phyloP scores from a whole-genome alignment of 2,329 filamentous ascomycete genomes.

The Cadophora gregata region DNA sequence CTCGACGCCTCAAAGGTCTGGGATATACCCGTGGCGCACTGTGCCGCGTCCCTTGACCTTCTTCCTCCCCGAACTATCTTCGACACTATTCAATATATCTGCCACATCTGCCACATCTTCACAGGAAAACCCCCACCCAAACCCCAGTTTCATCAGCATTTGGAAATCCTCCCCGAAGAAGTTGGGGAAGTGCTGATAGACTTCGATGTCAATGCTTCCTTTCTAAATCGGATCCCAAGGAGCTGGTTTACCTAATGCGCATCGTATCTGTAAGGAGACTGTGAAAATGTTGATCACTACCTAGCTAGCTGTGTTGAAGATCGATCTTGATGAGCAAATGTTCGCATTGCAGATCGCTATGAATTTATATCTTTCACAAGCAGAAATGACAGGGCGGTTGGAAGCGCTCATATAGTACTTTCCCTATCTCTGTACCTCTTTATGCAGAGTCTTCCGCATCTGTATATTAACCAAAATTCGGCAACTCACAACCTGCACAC shows the following conservation, averaged over 20 bases:
- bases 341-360: too few species aligned
- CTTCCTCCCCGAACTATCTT: not conserved
- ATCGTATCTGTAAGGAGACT: too few species aligned
- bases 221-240: not conserved
- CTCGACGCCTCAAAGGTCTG: not conserved
- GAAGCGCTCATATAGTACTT: too few species aligned
- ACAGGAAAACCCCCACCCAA: not conserved
- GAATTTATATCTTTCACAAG: too few species aligned
- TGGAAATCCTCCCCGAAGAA: not conserved
- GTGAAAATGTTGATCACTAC: not conserved
- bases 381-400: too few species aligned
- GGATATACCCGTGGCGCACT: not conserved
- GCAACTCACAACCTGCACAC: not conserved
- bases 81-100: not conserved
- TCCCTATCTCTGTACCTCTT: not conserved
- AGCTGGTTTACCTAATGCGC: not conserved
- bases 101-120: not conserved
- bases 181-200: not conserved
- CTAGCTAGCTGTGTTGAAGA: too few species aligned
- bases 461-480: not conserved
- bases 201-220: not conserved
- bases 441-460: not conserved
- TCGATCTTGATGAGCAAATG: too few species aligned
- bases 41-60: not conserved
- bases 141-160: not conserved